A percentile compares a stretch with the other conserved stretches of the same genome.
Evolutionary conservation across 2,329 filamentous ascomycete species (phyloP).

Genomic region (Colletotrichum tanaceti): DNA sequence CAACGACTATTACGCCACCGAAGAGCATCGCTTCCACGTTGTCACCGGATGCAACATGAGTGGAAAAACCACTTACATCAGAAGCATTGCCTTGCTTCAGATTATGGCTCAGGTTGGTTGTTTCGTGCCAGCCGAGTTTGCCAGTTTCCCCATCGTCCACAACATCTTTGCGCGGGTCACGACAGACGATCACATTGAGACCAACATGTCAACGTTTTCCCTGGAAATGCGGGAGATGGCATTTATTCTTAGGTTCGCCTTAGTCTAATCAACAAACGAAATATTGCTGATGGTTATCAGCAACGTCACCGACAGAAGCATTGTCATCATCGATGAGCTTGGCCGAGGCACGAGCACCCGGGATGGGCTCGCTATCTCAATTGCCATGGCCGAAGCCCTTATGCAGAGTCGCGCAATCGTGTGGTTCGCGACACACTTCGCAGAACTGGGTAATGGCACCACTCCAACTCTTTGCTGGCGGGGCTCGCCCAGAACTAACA

Average conservation of each 20-base stretch:
- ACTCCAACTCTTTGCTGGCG: not conserved
- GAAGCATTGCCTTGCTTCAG: slow-evolving; percentile 82
- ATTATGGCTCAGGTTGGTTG: slow-evolving; percentile 95
- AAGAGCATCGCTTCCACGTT: slow-evolving; percentile 87
- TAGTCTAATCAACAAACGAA: rapidly evolving
- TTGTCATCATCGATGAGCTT: slow-evolving; percentile 91
- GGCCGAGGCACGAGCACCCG: slow-evolving; percentile 89
- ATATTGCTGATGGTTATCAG: not conserved
- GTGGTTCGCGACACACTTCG: slow-evolving; percentile 96
- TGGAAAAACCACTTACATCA: slow-evolving; percentile 95
- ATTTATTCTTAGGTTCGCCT: slow-evolving; percentile 77
- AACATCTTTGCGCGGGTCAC: slow-evolving; percentile 90
- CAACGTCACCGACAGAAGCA: slow-evolving; percentile 80
- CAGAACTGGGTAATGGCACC: slow-evolving; percentile 69
- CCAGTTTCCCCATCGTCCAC: slow-evolving; percentile 81
- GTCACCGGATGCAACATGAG: slow-evolving; percentile 99
- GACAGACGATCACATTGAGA: slow-evolving; percentile 87
- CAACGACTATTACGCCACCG: slow-evolving; percentile 88
- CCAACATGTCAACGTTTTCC: slow-evolving; percentile 92
- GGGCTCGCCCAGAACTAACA: slow-evolving; percentile 27
- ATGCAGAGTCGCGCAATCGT: slow-evolving; percentile 82
- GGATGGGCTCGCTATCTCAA: slow-evolving; percentile 88
- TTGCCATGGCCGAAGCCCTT: slow-evolving; percentile 89
- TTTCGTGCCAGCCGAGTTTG: slow-evolving; percentile 89
- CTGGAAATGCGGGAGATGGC: slow-evolving; percentile 97